phyloP scores from a whole-genome alignment of 2,329 filamentous ascomycete genomes.

The Grosmannia huntii region DNA sequence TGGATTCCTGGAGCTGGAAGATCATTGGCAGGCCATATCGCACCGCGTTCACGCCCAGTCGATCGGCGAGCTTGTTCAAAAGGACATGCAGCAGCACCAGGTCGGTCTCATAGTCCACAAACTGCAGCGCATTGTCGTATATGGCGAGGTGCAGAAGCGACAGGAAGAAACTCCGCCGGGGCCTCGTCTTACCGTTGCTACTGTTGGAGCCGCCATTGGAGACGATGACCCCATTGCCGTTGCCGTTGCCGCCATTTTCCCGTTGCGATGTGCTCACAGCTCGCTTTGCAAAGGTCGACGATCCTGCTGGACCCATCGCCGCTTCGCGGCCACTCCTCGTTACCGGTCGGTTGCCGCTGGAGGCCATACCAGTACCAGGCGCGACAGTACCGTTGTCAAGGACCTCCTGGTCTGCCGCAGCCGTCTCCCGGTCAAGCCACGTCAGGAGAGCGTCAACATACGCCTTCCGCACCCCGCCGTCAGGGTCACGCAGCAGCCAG shows the following conservation, averaged over 20 bases:
- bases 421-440: constrained; percentile 77
- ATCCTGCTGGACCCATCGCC: constrained; percentile 11
- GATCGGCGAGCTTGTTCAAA: constrained; percentile 58
- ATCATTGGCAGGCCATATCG: constrained; percentile 79
- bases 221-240: not conserved
- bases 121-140: constrained; percentile 78
- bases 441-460: constrained; percentile 74
- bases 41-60: constrained; percentile 70
- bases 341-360: constrained; percentile 22
- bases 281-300: constrained; percentile 35
- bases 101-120: constrained; percentile 58
- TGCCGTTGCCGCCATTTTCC: constrained; percentile 29
- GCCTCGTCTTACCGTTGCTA: constrained; percentile 18
- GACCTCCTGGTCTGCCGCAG: constrained; percentile 48
- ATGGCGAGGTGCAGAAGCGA: constrained; percentile 72
- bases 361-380: not conserved
- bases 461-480: constrained; percentile 65
- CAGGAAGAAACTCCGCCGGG: constrained; percentile 57
- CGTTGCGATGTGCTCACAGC: constrained; percentile 51
- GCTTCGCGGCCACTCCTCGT: constrained; percentile 27
- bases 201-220: constrained; percentile 15
- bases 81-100: constrained; percentile 67
- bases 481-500: constrained; percentile 73
- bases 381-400: constrained; percentile 33
- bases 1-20: constrained; percentile 75